Evolutionary conservation across 257 asterid species (phyloP).

Genomic region (Fraxinus excelsior): DNA sequence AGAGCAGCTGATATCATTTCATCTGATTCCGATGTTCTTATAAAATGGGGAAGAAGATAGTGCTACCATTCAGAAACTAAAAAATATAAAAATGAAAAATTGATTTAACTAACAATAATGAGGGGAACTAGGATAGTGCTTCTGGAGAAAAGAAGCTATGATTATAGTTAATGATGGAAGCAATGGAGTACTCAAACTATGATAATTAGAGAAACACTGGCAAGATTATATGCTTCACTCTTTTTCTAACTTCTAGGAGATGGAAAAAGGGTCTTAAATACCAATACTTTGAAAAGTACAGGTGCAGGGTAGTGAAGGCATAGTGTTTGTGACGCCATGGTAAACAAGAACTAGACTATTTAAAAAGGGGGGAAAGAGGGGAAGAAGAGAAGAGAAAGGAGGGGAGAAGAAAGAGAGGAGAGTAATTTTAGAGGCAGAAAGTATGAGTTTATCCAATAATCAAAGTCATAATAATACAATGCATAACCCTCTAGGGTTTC

Average conservation of each 20-base stretch:
- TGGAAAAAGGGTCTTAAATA: neutral
- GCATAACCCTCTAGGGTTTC: too few relatives aligned
- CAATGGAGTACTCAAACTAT: neutral
- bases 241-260: neutral
- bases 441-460: too few relatives aligned
- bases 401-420: too few relatives aligned
- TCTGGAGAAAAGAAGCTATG: neutral
- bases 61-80: too few relatives aligned
- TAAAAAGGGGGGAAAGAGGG: too few relatives aligned
- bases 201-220: neutral
- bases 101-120: neutral
- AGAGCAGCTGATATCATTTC: neutral
- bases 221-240: neutral
- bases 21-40: neutral
- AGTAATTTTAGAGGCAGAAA: too few relatives aligned
- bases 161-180: neutral
- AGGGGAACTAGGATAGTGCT: neutral
- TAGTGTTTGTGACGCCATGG: neutral
- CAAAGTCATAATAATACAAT: too few relatives aligned
- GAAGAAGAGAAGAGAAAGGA: too few relatives aligned
- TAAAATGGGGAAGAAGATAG: neutral
- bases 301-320: neutral
- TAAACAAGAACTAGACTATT: too few relatives aligned
- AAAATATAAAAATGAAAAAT: too few relatives aligned
- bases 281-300: neutral